phyloP scores from a whole-genome alignment of 371 early-diverging fungal species.

The Rhizopus arrhizus region DNA sequence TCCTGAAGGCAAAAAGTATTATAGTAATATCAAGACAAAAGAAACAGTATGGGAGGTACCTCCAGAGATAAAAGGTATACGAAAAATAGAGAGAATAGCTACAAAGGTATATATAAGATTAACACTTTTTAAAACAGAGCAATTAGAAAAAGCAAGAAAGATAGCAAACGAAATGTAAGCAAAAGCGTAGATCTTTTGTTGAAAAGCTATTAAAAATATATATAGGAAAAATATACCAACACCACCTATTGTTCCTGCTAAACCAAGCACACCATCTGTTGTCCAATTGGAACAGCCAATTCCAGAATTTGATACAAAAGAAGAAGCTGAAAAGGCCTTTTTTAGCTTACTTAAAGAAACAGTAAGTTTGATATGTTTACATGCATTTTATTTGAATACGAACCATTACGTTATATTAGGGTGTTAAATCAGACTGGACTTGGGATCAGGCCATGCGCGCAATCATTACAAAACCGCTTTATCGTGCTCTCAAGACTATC shows the following conservation, averaged over 20 bases:
- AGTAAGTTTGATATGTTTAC: conserved; percentile 40
- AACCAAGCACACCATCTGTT: conserved; percentile 32
- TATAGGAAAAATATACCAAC: conserved; percentile 15
- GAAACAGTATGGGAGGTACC: conserved; percentile 89
- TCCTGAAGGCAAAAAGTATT: conserved; percentile 86
- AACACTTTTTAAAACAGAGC: conserved; percentile 23
- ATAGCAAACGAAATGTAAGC: conserved; percentile 34
- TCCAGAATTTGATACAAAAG: conserved; percentile 68
- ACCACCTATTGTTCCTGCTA: conserved; percentile 24
- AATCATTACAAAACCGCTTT: conserved; percentile 80
- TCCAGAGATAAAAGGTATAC: conserved; percentile 67
- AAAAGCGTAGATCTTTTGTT: not conserved
- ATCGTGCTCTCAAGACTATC: conserved; percentile 80
- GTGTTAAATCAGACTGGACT: conserved; percentile 79
- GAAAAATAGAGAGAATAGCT: not conserved
- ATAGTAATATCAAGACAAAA: conserved; percentile 81
- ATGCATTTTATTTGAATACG: not conserved
- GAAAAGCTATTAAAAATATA: not conserved
- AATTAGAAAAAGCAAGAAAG: conserved; percentile 44
- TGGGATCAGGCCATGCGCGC: conserved; percentile 93
- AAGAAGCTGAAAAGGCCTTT: conserved; percentile 88
- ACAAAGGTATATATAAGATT: not conserved
- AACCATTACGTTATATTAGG: conserved; percentile 35
- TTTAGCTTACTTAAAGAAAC: conserved; percentile 69
- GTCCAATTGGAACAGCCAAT: conserved; percentile 5